Evolutionary conservation across 805 yeast species (phyloP).

Genomic region (Zygosaccharomyces rouxii): DNA sequence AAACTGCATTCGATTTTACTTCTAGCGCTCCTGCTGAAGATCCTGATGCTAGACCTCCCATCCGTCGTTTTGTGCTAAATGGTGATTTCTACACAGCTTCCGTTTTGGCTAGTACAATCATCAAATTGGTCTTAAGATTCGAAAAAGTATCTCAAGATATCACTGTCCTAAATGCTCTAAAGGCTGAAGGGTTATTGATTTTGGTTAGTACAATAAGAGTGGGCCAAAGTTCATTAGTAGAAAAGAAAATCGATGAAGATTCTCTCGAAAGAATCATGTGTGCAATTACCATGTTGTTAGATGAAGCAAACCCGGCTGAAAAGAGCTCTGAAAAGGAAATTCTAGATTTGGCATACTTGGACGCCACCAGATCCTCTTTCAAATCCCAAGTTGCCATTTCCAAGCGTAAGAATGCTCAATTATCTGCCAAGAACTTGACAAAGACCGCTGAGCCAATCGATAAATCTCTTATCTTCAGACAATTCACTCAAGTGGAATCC

Average conservation of each 20-base stretch:
- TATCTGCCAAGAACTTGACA: constrained; percentile 52
- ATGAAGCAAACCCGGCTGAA: constrained; percentile 52
- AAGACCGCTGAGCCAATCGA: constrained; percentile 73
- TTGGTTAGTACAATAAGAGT: constrained; percentile 88
- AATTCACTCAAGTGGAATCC: constrained; percentile 50
- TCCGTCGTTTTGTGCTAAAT: constrained; percentile 73
- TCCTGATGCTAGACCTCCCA: constrained; percentile 56
- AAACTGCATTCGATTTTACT: constrained; percentile 76
- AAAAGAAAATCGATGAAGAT: constrained; percentile 87
- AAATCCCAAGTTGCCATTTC: constrained; percentile 59
- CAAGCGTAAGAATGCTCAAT: constrained; percentile 53
- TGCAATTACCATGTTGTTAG: constrained; percentile 68
- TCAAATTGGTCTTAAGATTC: constrained; percentile 79
- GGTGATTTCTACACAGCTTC: constrained; percentile 93
- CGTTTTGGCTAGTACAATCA: constrained; percentile 79
- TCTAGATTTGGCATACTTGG: constrained; percentile 68
- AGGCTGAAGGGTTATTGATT: constrained; percentile 90
- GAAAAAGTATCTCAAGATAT: constrained; percentile 50
- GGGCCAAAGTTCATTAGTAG: constrained; percentile 67
- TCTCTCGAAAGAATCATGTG: constrained; percentile 89
- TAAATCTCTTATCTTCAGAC: constrained; percentile 74
- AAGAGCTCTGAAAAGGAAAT: constrained; percentile 38
- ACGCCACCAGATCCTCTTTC: constrained; percentile 84
- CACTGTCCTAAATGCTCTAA: constrained; percentile 71
- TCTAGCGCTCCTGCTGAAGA: constrained; percentile 58